A percentile compares a stretch with the other conserved stretches of the same genome.
Conservation (phyloP, 1,284 basidiomycete genomes). For the Ganoderma sp. region DNA sequence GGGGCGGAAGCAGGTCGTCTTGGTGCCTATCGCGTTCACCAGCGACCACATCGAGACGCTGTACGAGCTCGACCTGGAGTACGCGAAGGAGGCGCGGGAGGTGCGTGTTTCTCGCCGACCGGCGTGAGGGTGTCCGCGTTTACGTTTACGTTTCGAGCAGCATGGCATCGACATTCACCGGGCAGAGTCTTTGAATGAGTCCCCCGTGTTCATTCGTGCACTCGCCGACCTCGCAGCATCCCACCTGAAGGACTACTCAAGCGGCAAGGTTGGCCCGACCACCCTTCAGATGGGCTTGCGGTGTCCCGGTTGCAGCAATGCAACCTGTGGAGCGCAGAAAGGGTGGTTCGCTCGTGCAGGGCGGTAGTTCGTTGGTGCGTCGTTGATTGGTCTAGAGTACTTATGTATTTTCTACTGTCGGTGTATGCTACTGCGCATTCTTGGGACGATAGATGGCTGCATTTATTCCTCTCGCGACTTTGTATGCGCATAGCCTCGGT, state of each 20-base stretch:
- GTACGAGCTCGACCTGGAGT: conserved; percentile 96
- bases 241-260: conserved; percentile 74
- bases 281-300: conserved; percentile 86
- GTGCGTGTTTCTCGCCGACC: conserved; percentile 50
- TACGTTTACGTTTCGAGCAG: conserved; percentile 15
- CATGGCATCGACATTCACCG: conserved; percentile 90
- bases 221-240: conserved; percentile 90
- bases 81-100: conserved; percentile 89
- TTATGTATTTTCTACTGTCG: conserved; percentile 14
- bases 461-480: neutral
- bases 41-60: conserved; percentile 99
- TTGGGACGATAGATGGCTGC: neutral
- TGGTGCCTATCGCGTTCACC: conserved; percentile 98
- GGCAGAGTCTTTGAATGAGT: conserved; percentile 96
- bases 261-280: conserved; percentile 62
- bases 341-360: conserved; percentile 80
- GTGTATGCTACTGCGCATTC: conserved; percentile 13
- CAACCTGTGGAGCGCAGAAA: conserved; percentile 87
- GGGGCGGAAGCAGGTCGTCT: conserved; percentile 86
- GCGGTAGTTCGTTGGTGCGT: conserved; percentile 33
- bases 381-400: neutral
- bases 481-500: neutral
- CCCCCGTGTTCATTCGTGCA: conserved; percentile 97
- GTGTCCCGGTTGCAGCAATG: conserved; percentile 93
- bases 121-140: conserved; percentile 1